Evolutionary conservation across 352 stramenopile genomes (phyloP), one percentile per base, ranked within the genome.

Genomic region (Phytophthora meadii): DNA sequence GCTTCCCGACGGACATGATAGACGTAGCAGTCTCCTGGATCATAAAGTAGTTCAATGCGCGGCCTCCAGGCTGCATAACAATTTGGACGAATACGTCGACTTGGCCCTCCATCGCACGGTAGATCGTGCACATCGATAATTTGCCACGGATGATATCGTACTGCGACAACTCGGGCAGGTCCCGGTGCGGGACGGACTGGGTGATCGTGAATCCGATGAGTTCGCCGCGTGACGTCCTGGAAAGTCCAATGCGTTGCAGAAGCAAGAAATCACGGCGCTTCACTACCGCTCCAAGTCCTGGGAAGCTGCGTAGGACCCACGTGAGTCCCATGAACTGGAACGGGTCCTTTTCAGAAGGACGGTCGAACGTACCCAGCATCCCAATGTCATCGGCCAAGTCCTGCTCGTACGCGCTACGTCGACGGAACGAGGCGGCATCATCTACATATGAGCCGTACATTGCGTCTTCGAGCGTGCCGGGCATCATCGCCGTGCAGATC

Each of bases 391-490:
- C 74, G 10, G 75, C 61, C 30, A 65, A 17, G 46, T 84, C 70
- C 30, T 75, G 53, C 17, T 73, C 56, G 61, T 79, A 84, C 2
- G 44, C 44, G 2, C 61, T 77, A 4, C 68, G 76, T 5, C 47
- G 42, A 15, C 75, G 77, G 50, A 88, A 66, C 25, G 74, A 78
- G 9, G 55, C 52, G 24, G 72, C 70, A 61, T 85, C 73, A 42
- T 82, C 68, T 19, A 78, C 74, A 27, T 68, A 70, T 32, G 57
- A 66, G n/a, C 79, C 81, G 61, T 84, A 90, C 60, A 88, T 73
- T 11, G 64, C 64, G 50, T 90, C 81, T 14, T 90, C 79, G 5
- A 90, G 39, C n/a, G 57, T 77, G n/a, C 81, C 81, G 0, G 73
- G 63, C 6, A 82, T 68, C 15, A 61, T 73, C 28, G 73, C 81